Conservation (phyloP, 768 basidiomycete species). For the Lepiota subincarnata region DNA sequence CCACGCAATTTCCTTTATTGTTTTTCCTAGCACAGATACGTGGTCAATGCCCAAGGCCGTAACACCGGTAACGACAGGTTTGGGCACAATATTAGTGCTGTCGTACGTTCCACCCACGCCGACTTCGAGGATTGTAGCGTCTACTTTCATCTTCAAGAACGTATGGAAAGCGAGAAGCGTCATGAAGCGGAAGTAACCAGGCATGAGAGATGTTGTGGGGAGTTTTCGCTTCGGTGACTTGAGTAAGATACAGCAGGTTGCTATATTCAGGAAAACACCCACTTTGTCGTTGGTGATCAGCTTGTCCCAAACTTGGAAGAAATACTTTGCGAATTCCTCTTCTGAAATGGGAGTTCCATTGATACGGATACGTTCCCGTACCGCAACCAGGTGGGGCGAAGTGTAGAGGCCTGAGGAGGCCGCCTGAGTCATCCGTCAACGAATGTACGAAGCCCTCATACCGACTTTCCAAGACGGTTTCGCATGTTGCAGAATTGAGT, state of each 20-base stretch:
- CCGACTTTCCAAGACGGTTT: constrained; percentile 79
- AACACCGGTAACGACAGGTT: constrained; percentile 85
- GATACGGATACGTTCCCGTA: constrained; percentile 92
- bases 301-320: constrained; percentile 94
- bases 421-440: background rate
- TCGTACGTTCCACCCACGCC: constrained; percentile 94
- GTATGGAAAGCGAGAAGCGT: constrained; percentile 91
- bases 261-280: constrained; percentile 13
- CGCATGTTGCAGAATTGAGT: constrained; percentile 77
- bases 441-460: constrained; percentile 28
- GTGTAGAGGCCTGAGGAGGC: constrained; percentile 77
- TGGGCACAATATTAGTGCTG: constrained; percentile 92
- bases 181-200: constrained; percentile 90
- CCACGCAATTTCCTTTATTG: constrained; percentile 83
- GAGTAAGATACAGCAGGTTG: constrained; percentile 6
- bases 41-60: constrained; percentile 93
- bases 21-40: constrained; percentile 80
- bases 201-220: constrained; percentile 62
- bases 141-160: constrained; percentile 77
- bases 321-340: constrained; percentile 82
- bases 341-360: constrained; percentile 90
- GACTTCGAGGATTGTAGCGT: constrained; percentile 93
- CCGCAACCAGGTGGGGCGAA: constrained; percentile 93
- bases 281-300: constrained; percentile 64
- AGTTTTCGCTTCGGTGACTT: constrained; percentile 35